These are phyloP conservation scores for Nigrospora sphaerica DNA, from an alignment of 2,329 filamentous ascomycete genomes.

Conservation along the genomic window DNA sequence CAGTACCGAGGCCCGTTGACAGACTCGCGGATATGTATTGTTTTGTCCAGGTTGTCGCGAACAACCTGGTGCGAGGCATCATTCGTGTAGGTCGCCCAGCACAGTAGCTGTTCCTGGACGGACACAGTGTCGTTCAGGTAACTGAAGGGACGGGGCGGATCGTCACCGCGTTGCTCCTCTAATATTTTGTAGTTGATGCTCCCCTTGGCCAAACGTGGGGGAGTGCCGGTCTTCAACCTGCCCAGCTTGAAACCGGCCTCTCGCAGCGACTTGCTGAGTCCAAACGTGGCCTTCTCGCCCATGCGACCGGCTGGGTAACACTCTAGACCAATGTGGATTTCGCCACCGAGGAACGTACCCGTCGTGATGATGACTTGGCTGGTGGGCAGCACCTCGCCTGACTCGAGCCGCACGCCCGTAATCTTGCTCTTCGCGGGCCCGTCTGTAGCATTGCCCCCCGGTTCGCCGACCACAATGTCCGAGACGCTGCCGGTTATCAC, in stretches of 20 bases:
- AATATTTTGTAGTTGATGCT: constrained; percentile 74
- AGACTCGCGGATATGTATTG: constrained; percentile 91
- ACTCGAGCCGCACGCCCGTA: constrained; percentile 78
- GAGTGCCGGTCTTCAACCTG: constrained; percentile 90
- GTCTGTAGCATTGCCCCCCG: constrained; percentile 29
- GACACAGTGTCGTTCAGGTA: constrained; percentile 75
- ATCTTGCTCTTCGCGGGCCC: constrained; percentile 60
- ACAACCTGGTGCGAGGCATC: constrained; percentile 75
- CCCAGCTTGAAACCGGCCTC: constrained; percentile 87
- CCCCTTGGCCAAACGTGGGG: constrained; percentile 73
- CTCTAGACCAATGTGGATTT: constrained; percentile 91
- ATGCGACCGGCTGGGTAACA: constrained; percentile 82
- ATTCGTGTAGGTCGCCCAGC: constrained; percentile 84
- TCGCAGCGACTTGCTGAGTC: constrained; percentile 80
- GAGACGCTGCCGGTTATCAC: constrained; percentile 83
- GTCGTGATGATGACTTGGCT: constrained; percentile 88
- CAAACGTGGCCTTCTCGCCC: constrained; percentile 88
- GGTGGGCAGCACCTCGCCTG: constrained; percentile 75
- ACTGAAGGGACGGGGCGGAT: constrained; percentile 84
- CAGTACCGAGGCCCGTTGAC: constrained; percentile 94
- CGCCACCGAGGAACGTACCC: constrained; percentile 88
- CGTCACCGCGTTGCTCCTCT: constrained; percentile 71
- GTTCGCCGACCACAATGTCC: constrained; percentile 72
- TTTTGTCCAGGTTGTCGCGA: constrained; percentile 85
- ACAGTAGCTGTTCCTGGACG: constrained; percentile 77